Evolutionary conservation across 106 monocot genomes (phyloP).

Genomic region (Dendrobium huoshanense): DNA sequence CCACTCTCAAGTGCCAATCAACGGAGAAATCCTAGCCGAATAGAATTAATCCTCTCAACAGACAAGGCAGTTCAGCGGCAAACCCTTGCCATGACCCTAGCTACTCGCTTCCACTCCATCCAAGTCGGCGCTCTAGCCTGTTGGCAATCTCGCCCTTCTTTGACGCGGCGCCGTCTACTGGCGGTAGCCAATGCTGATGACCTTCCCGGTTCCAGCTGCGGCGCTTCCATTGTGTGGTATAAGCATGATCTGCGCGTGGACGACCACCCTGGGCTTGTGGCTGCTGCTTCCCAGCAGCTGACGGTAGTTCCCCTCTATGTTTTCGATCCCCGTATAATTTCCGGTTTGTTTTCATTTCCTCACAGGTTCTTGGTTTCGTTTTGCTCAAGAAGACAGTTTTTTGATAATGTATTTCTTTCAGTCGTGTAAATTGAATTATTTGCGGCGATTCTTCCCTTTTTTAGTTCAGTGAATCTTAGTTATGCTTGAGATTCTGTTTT

Average conservation of each 20-base stretch:
- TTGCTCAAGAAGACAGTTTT: neutral
- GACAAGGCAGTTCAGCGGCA: neutral
- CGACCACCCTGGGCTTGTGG: constrained; percentile 19
- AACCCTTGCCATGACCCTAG: neutral
- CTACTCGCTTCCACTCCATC: neutral
- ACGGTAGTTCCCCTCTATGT: constrained; percentile 17
- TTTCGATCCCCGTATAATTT: constrained; percentile 23
- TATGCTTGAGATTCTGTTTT: neutral
- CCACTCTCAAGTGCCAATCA: too few relatives aligned
- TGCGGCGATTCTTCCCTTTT: neutral
- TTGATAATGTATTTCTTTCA: neutral
- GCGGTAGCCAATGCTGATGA: neutral
- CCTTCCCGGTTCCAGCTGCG: neutral
- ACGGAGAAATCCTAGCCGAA: too few relatives aligned
- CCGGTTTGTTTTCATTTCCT: constrained; percentile 7
- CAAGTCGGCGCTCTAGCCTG: neutral
- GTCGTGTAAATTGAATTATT: neutral
- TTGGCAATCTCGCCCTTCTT: neutral
- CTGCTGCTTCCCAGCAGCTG: constrained; percentile 9
- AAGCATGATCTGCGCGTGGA: constrained; percentile 24
- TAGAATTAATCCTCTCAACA: too few relatives aligned
- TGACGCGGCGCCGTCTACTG: neutral
- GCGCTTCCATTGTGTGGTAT: constrained; percentile 23
- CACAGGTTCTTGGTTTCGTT: neutral
- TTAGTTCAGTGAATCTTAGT: neutral